Conservation (phyloP, 345 rosid genomes). For the Citrus hindsii region DNA sequence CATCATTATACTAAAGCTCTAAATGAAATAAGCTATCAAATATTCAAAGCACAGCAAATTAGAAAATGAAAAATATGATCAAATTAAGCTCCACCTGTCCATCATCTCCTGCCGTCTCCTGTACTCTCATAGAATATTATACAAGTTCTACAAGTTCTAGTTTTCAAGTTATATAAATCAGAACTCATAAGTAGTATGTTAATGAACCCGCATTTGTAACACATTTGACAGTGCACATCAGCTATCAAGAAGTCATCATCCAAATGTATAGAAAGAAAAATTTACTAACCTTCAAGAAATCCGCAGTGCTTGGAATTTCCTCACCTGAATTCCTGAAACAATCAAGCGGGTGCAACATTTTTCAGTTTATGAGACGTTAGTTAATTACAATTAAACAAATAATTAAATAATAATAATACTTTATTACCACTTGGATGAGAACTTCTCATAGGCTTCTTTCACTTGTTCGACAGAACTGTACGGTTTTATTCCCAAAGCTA, state of each 20-base stretch:
- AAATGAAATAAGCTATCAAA: neutral
- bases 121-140: neutral
- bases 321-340: conserved; percentile 55
- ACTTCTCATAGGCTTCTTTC: conserved; percentile 57
- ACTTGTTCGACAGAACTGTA: conserved; percentile 58
- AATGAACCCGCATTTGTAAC: neutral
- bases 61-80: neutral
- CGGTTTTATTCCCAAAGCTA: conserved; percentile 63
- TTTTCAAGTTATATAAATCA: too few relatives aligned
- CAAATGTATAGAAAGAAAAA: neutral
- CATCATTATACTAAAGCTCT: neutral
- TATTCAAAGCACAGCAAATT: neutral
- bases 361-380: neutral
- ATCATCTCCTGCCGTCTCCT: neutral
- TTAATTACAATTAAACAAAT: neutral
- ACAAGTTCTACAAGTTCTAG: neutral
- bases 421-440: conserved; percentile 57
- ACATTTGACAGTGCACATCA: neutral
- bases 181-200: too few relatives aligned
- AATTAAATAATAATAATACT: neutral
- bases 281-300: conserved; percentile 63
- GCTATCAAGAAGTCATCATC: neutral
- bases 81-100: neutral
- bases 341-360: neutral
- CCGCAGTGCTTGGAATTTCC: conserved; percentile 36